Evolutionary conservation across 495 filamentous ascomycete species (phyloP).

Genomic region (Barbatosphaeria neglecta): DNA sequence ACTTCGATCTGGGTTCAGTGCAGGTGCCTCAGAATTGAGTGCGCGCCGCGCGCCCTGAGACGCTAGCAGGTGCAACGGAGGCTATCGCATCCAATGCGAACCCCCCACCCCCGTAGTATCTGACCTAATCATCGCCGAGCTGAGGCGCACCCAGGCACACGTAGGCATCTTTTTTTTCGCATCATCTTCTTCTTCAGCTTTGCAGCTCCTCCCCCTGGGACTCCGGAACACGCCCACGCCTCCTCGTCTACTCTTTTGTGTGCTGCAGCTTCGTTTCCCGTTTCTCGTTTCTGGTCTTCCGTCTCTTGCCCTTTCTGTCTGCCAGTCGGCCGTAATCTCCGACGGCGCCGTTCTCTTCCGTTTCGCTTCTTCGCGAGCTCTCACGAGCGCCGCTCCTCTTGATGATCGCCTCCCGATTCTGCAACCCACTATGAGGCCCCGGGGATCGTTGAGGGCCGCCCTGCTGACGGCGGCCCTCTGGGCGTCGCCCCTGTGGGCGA

Average conservation of each 20-base stretch:
- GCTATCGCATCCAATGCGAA: background rate
- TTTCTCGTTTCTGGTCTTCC: too few species aligned
- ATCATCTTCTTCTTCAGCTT: too few species aligned
- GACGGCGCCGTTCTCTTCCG: background rate
- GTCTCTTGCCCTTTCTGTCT: too few species aligned
- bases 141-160: background rate
- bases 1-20: background rate
- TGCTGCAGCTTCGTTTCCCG: too few species aligned
- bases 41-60: background rate
- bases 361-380: background rate
- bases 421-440: slow-evolving; percentile 29
- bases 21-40: background rate
- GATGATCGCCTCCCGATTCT: slow-evolving; percentile 11
- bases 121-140: background rate
- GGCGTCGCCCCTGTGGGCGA: slow-evolving; percentile 28
- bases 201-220: too few species aligned
- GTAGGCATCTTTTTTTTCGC: background rate
- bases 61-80: too few species aligned
- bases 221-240: background rate
- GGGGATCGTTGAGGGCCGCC: slow-evolving; percentile 31
- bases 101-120: too few species aligned
- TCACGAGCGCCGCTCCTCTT: slow-evolving; percentile 4
- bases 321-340: background rate
- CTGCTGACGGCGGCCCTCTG: slow-evolving; percentile 29
- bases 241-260: too few species aligned